Percentiles rank a stretch among this genome's conserved stretches.
Evolutionary conservation across 257 asterid species (phyloP).

Genomic region (Solanum pimpinellifolium): DNA sequence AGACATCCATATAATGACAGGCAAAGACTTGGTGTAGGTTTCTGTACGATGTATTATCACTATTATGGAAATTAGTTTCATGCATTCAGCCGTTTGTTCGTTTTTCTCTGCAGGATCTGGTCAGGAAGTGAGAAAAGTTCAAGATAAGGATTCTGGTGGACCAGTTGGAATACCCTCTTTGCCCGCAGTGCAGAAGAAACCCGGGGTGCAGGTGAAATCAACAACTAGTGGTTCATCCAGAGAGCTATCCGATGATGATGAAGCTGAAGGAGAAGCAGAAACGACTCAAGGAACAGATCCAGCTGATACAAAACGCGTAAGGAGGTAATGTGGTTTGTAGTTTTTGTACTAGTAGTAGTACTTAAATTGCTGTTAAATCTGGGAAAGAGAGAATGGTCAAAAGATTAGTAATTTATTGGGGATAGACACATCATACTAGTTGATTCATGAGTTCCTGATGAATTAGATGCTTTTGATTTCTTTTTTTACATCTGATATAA

Average conservation of each 20-base stretch:
- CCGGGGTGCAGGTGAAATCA: constrained; percentile 53
- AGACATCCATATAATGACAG: background rate
- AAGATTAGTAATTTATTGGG: background rate
- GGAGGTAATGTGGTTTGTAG: constrained; percentile 54
- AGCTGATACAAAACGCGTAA: constrained; percentile 69
- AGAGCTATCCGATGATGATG: constrained; percentile 88
- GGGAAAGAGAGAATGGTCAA: background rate
- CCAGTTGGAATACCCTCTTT: constrained; percentile 44
- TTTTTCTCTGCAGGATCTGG: constrained; percentile 27
- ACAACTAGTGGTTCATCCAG: constrained; percentile 87
- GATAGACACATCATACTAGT: background rate
- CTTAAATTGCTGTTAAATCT: background rate
- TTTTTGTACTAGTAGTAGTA: background rate
- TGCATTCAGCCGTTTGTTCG: background rate
- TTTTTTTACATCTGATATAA: background rate
- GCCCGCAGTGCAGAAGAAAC: constrained; percentile 41
- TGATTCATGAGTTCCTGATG: background rate
- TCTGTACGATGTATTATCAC: background rate
- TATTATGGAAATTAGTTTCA: background rate
- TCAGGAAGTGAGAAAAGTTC: constrained; percentile 32
- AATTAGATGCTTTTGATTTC: background rate
- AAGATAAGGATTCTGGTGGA: constrained; percentile 42
- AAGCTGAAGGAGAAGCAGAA: constrained; percentile 75
- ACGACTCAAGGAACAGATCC: constrained; percentile 47
- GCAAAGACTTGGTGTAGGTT: background rate